phyloP scores from a whole-genome alignment of 2,329 filamentous ascomycete species.

The Metarhizium robertsii region DNA sequence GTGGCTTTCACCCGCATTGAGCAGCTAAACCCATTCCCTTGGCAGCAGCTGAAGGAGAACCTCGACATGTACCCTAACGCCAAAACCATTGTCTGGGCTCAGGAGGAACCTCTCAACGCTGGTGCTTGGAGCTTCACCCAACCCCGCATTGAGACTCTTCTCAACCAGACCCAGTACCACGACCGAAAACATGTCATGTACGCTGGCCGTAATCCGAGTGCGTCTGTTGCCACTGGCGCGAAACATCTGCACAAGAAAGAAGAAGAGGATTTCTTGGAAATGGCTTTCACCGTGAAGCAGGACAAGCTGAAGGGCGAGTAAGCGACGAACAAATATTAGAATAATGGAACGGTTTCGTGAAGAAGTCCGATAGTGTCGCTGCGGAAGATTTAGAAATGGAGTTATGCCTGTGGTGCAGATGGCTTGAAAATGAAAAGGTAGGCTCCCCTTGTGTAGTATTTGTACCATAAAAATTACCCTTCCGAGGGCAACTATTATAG shows the following conservation, averaged over 20 bases:
- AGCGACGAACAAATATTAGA: slow-evolving; percentile 3
- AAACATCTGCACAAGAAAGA: slow-evolving; percentile 87
- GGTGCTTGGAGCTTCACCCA: slow-evolving; percentile 97
- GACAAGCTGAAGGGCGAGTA: slow-evolving; percentile 63
- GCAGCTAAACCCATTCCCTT: slow-evolving; percentile 98
- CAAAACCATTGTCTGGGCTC: slow-evolving; percentile 92
- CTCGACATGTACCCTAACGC: slow-evolving; percentile 95
- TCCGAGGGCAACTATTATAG: background rate
- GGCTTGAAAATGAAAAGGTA: background rate
- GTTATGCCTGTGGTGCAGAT: background rate
- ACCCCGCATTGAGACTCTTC: slow-evolving; percentile 89
- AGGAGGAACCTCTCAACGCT: slow-evolving; percentile 96
- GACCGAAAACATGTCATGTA: slow-evolving; percentile 95
- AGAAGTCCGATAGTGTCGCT: background rate
- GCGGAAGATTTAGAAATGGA: background rate
- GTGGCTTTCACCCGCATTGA: slow-evolving; percentile 92
- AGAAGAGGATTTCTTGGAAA: slow-evolving; percentile 72
- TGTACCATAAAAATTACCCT: slow-evolving; percentile 8
- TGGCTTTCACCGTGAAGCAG: slow-evolving; percentile 54
- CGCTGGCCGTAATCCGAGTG: slow-evolving; percentile 86
- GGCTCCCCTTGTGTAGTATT: slow-evolving; percentile 6
- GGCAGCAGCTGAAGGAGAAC: slow-evolving; percentile 94
- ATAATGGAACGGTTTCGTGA: slow-evolving; percentile 3
- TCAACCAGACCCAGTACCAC: slow-evolving; percentile 89
- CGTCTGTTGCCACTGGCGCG: slow-evolving; percentile 85